Evolutionary conservation across 768 basidiomycete genomes (phyloP), one percentile per base, ranked within the genome.

Genomic region (Astraeus odoratus): DNA sequence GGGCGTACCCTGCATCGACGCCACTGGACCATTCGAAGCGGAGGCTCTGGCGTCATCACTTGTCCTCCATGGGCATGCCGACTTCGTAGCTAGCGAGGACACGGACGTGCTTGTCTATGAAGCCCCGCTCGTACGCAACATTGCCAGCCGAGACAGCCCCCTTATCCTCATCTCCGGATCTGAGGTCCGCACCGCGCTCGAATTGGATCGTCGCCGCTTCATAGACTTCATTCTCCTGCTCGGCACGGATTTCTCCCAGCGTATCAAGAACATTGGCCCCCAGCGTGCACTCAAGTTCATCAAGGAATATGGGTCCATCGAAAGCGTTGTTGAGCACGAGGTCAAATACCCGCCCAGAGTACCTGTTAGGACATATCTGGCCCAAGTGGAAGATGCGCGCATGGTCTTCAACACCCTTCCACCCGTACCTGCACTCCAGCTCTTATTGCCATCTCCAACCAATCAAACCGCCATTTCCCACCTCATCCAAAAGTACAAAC

Each of bases 21-120:
- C 83, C 8, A 67, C 69, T 0, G 82, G 81, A 0, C 76, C 83
- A 0, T 81, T 75, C 46, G 93, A 96, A 59, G 93, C 85, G 1
- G 93, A 96, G 63, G 90, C 86, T 1, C 65, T 95, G 26, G 92
- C 91, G 0, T 77, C 86, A 5, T 75, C 84, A 7, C 70, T 95
- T 30, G 90, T 88, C 9, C 55, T 80, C 13, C 67, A 76, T 23
- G 92, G 93, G 2, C 57, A 73, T 36, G 92, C 88, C 0, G 91
- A 96, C 64, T 92, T 78, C 57, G 93, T 95, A 16, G 87, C 78
- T 4, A 94, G 86, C 51, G 93, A 96, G 66, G 93, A 96, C 60
- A 88, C 87, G 19, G 89, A 92, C 54, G 88, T 91, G 12, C 68
- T 92, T 31, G 69, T 86, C 2, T 91, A 90, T 62, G 86, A 80